Conservation (phyloP, 768 basidiomycete genomes). For the Wakefieldia striispora region DNA sequence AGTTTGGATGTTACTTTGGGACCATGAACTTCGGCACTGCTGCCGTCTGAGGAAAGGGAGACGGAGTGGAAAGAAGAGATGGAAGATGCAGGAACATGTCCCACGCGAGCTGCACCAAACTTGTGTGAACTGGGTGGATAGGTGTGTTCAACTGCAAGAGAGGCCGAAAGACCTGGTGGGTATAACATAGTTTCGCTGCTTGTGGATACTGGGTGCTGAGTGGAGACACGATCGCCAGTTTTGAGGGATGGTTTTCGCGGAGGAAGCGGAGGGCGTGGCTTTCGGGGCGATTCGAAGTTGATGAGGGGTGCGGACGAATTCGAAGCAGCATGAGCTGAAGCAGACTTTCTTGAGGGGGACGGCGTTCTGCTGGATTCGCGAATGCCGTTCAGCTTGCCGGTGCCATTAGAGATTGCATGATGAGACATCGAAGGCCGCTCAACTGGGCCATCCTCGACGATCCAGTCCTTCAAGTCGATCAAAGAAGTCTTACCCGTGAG, state of each 20-base stretch:
- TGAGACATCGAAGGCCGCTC: slow-evolving; percentile 10
- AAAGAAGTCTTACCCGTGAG: slow-evolving; percentile 52
- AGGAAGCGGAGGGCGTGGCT: slow-evolving; percentile 57
- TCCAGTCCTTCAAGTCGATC: slow-evolving; percentile 73
- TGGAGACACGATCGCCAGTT: slow-evolving; percentile 42
- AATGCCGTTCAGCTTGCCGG: slow-evolving; percentile 16
- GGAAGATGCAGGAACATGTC: slow-evolving; percentile 65
- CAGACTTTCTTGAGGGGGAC: slow-evolving; percentile 16
- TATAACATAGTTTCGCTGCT: slow-evolving; percentile 20
- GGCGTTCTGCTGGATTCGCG: slow-evolving; percentile 24
- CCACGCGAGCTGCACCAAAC: slow-evolving; percentile 33
- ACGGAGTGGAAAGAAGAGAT: slow-evolving; percentile 84
- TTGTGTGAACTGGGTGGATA: slow-evolving; percentile 46
- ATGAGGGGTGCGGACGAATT: slow-evolving; percentile 46
- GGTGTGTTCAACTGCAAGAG: slow-evolving; percentile 56
- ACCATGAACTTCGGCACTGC: slow-evolving; percentile 21
- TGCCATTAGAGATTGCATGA: slow-evolving; percentile 10
- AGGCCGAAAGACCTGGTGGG: slow-evolving; percentile 41
- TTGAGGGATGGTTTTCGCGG: slow-evolving; percentile 60
- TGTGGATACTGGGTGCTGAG: slow-evolving; percentile 23
- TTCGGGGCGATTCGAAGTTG: slow-evolving; percentile 51
- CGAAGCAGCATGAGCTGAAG: not conserved
- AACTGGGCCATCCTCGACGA: slow-evolving; percentile 58
- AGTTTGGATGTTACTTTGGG: slow-evolving; percentile 30
- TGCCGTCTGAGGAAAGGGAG: slow-evolving; percentile 68